phyloP scores from a whole-genome alignment of 345 rosid species.

The Ceriops zippeliana region DNA sequence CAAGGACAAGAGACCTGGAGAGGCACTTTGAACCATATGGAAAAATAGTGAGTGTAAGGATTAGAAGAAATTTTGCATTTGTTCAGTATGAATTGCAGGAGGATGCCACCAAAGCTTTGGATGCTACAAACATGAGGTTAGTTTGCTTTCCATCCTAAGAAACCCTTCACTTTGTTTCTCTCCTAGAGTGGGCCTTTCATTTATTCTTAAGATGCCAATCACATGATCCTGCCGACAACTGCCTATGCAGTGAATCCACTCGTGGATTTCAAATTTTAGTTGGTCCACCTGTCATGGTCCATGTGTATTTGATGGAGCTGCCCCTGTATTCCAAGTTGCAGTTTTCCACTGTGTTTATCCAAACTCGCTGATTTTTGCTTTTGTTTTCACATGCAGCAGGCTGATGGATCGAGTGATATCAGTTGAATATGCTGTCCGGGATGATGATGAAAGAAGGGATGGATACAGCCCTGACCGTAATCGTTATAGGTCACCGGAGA shows the following conservation, averaged over 20 bases:
- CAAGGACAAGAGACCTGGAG: conserved; percentile 77
- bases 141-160: background rate
- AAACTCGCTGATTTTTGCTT: background rate
- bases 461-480: conserved; percentile 61
- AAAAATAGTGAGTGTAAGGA: conserved; percentile 70
- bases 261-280: no score
- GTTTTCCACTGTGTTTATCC: background rate
- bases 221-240: no score
- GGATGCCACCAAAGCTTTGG: conserved; percentile 77
- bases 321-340: background rate
- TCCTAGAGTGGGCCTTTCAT: background rate
- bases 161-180: background rate
- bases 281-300: no score
- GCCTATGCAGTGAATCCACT: no score
- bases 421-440: conserved; percentile 82
- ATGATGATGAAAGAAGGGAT: conserved; percentile 63
- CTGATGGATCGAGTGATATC: conserved; percentile 78
- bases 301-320: no score
- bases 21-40: conserved; percentile 87
- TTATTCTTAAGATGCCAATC: no score
- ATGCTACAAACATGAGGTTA: conserved; percentile 68
- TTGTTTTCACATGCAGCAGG: conserved; percentile 45
- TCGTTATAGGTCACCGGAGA: conserved; percentile 64
- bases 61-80: conserved; percentile 83
- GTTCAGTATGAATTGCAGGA: conserved; percentile 77